These are phyloP conservation scores for Pholiota adiposa DNA, from an alignment of 1,284 basidiomycete species.

Conservation along the genomic window DNA sequence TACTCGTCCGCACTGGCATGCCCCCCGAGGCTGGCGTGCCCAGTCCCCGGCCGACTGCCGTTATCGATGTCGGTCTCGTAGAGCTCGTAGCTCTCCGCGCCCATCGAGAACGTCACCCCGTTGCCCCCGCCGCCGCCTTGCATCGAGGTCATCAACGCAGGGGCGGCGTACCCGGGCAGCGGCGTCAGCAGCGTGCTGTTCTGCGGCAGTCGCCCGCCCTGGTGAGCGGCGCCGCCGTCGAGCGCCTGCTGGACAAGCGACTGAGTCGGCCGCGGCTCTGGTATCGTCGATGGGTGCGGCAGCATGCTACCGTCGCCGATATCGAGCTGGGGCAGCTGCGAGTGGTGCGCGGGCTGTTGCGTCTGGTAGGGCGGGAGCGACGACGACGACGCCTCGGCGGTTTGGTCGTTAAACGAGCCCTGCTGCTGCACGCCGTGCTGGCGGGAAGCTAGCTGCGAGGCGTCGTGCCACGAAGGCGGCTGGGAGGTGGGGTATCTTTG, in stretches of 20 bases:
- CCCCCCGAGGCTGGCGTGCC: constrained; percentile 41
- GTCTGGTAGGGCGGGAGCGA: constrained; percentile 23
- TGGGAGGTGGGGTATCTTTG: constrained; percentile 33
- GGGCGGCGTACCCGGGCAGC: constrained; percentile 39
- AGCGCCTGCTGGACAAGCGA: constrained; percentile 8
- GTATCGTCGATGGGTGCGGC: constrained; percentile 14
- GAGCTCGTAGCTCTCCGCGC: constrained; percentile 35
- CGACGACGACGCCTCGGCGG: neutral
- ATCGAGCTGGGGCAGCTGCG: constrained; percentile 27
- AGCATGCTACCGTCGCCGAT: constrained; percentile 13
- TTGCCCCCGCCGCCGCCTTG: constrained; percentile 28
- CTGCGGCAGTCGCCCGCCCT: constrained; percentile 33
- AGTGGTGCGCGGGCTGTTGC: constrained; percentile 28
- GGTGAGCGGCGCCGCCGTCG: neutral
- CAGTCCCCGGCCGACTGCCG: constrained; percentile 42
- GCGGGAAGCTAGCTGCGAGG: constrained; percentile 24
- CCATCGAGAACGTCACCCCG: constrained; percentile 28
- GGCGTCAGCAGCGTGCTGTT: constrained; percentile 51
- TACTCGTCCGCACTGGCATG: constrained; percentile 38
- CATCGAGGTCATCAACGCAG: constrained; percentile 34
- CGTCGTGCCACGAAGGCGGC: constrained; percentile 39
- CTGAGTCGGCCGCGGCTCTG: neutral
- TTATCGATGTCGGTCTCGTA: constrained; percentile 44
- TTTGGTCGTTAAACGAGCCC: constrained; percentile 11
- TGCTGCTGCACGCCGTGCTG: constrained; percentile 20